Evolutionary conservation across 2,329 filamentous ascomycete genomes (phyloP).

Genomic region (Aspergillus niger): DNA sequence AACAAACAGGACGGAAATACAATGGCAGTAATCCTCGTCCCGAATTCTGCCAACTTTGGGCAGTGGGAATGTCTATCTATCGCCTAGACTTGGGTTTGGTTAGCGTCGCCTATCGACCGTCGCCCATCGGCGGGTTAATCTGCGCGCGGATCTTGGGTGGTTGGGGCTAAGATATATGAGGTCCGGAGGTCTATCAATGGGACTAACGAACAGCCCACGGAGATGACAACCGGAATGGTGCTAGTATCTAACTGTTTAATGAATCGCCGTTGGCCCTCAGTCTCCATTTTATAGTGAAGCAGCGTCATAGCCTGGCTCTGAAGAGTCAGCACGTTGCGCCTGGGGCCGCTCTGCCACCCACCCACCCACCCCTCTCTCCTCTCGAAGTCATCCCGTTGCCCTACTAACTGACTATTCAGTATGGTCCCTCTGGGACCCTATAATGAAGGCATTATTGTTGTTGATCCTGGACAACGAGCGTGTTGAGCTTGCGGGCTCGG

Average conservation of each 20-base stretch:
- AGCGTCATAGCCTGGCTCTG: neutral
- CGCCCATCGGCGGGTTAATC: constrained; percentile 9
- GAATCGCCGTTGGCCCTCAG: constrained; percentile 1
- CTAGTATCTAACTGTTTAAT: constrained; percentile 10
- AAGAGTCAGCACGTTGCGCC: constrained; percentile 2
- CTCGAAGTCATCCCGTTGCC: constrained; percentile 3
- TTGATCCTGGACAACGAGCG: neutral
- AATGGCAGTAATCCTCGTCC: neutral
- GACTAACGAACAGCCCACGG: constrained; percentile 9
- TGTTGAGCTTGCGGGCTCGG: neutral
- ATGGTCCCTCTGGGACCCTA: constrained; percentile 6
- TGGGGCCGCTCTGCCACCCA: neutral
- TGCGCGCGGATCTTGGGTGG: constrained; percentile 8
- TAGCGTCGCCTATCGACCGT: constrained; percentile 6
- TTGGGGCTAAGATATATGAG: neutral
- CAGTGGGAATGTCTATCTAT: neutral
- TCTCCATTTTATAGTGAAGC: constrained; percentile 2
- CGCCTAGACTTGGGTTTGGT: neutral
- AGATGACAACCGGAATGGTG: constrained; percentile 17
- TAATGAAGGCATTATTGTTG: neutral
- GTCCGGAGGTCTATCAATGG: constrained; percentile 3
- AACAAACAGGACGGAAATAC: neutral
- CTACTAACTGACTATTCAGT: neutral
- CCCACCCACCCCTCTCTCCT: neutral
- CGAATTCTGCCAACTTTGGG: neutral